phyloP scores from a whole-genome alignment of 441 rosid species.

The Sinapis alba region DNA sequence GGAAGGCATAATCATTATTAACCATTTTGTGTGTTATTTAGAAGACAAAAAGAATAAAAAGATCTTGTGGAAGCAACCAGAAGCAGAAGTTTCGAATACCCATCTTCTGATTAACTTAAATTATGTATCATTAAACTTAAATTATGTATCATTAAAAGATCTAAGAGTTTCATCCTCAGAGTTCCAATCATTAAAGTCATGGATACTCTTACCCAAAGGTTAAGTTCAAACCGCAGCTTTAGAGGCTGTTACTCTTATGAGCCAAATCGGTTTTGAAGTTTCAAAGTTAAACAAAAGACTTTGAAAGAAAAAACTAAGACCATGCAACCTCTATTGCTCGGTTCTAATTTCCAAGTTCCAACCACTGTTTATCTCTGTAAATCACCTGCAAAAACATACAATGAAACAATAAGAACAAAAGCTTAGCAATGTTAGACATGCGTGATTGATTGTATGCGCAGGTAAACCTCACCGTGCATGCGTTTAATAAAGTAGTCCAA shows the following conservation, averaged over 20 bases:
- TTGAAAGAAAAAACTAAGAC: not conserved
- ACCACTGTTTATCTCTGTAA: not conserved
- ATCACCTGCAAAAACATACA: not conserved
- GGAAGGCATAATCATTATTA: not conserved
- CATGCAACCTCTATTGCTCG: not conserved
- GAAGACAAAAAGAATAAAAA: not conserved
- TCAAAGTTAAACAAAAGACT: not conserved
- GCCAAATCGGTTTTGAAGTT: not conserved
- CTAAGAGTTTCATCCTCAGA: not conserved
- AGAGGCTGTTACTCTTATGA: not conserved
- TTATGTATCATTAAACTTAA: too few relatives aligned
- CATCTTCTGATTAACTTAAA: too few relatives aligned
- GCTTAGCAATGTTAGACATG: not conserved
- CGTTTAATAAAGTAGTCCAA: constrained; percentile 34
- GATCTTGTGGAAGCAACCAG: not conserved
- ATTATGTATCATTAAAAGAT: too few relatives aligned
- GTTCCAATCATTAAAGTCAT: not conserved
- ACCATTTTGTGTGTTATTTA: not conserved
- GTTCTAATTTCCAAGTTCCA: not conserved
- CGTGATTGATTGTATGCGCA: not conserved
- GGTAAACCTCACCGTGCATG: constrained; percentile 63
- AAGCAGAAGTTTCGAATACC: too few relatives aligned
- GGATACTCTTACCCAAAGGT: not conserved
- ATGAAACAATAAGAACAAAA: not conserved
- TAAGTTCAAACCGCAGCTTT: not conserved